phyloP scores from a whole-genome alignment of 1,284 basidiomycete species.

The Irpex sp. region DNA sequence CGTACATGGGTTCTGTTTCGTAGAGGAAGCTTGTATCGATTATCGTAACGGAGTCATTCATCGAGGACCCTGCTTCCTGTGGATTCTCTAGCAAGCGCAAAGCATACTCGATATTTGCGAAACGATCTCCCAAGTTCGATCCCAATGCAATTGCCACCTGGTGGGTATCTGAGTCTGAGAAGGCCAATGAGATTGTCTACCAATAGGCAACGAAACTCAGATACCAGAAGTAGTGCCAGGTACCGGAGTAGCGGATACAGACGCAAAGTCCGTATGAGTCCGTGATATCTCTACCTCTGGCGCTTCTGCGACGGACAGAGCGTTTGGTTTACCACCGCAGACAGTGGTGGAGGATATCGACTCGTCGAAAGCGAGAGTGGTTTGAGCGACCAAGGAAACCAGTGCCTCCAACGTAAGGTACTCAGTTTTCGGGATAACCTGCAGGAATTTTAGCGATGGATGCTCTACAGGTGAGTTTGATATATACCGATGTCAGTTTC shows the following conservation, averaged over 20 bases:
- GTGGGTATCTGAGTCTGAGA: not conserved
- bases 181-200: constrained; percentile 1
- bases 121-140: constrained; percentile 86
- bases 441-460: not conserved
- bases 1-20: constrained; percentile 94
- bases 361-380: constrained; percentile 26
- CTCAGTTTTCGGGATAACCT: constrained; percentile 41
- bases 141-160: constrained; percentile 77
- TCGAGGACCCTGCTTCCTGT: constrained; percentile 16
- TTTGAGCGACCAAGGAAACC: constrained; percentile 52
- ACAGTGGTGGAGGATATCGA: constrained; percentile 41
- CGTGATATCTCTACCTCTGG: constrained; percentile 56
- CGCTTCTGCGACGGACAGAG: constrained; percentile 64
- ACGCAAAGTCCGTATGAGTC: constrained; percentile 18
- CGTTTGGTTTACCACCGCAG: constrained; percentile 71
- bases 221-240: not conserved
- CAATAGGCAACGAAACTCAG: not conserved
- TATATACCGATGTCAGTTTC: constrained; percentile 35
- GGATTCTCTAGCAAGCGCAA: constrained; percentile 54
- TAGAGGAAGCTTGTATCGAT: constrained; percentile 90
- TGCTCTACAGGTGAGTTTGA: not conserved
- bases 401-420: constrained; percentile 77
- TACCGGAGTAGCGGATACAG: not conserved
- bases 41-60: constrained; percentile 35
- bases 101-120: constrained; percentile 79